Base-by-base conservation (phyloP, 129 eudicot genomes). In the Pseudognaphalium luteoalbum region DNA sequence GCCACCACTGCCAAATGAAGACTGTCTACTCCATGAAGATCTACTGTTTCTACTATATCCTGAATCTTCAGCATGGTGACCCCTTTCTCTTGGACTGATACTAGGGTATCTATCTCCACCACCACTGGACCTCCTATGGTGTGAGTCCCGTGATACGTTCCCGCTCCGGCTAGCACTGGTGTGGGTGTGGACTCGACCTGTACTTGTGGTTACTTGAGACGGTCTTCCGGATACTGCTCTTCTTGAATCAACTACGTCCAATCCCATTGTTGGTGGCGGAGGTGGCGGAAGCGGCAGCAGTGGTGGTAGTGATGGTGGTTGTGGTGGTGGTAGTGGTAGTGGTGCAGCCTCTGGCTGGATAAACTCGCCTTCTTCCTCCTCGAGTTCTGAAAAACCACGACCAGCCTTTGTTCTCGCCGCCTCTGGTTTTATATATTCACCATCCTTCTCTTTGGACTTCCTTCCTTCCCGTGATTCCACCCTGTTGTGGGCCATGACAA, bases 21-120 rank as follows among this genome's bases (percentile, higher is more conserved):
- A 80, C 74, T 87, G 97, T 79, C 96, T 74, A 66, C 82, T 72
- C 96, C 92, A 84, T 9, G 87, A 71, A 47, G 86, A 54, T 79
- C 86, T 83, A 73, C 87, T 75, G 81, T 81, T 84, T 83, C 85
- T 78, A 67, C 87, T 81, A 61, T 73, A 80, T 32, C 90, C 97
- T 33, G 83, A 19, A 14, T 88, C 89, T 20, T 85, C 85, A 59
- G 84, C 87, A 61, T 87, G 90, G 47, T 76, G 81, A 67, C 72
- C 70, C 79, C 96, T 54, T 35, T 89, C 97, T 80, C 90, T 81
- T 15, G 89, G 85, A 77, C 88, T 78, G 72, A 56, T 30, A 71
- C 71, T 74, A 66, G 3, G 42, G 52, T 80, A 80, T 74, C 80
- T 68, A 35, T 80, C 83, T 29, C 83, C 73, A 22, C 62, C 75